Base-by-base conservation (phyloP, 306 rosid genomes). In the Cicer yamashitae region DNA sequence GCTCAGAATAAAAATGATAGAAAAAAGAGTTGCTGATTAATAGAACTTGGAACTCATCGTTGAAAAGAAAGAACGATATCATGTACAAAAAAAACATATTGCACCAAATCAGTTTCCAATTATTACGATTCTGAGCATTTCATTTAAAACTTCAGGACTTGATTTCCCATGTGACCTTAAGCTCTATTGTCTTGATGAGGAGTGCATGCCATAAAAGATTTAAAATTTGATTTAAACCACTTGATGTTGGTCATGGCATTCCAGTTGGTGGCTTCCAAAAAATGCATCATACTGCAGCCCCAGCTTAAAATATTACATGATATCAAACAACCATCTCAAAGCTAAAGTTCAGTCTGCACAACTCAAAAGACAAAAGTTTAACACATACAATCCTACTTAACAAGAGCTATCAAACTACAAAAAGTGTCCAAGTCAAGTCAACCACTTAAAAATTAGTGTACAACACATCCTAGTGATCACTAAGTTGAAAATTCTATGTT, bases 401-500 rank as follows among this genome's bases (percentile, higher is more conserved):
- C 45, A 20, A 18, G 10, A 25, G 74, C 40, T 37, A 47, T 13
- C 74, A 54, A 20, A 63, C 9, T 67, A 74, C 58, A 73, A 65
- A 75, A 59, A 22, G 20, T 17, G 38, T 68, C 7, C 47, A 43
- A 58, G 17, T 72, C 47, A 43, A 58, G 17, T 72, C 41, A 52
- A 51, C 45, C 56, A 60, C 47, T n/a, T 8, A 30, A 44, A 37
- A 57, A 60, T 3, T 10, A 60, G 77, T 17, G 48, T 60, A 52
- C 44, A 47, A 64, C 51, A 66, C 61, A 72, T n/a, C 60, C 59
- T 39, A 59, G 11, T 51, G 56, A 44, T 59, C 69, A 73, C 59
- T 34, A 70, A 11, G 54, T 30, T 30, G 37, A 30, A 54, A 54
- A 10, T 43, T 70, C 72, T 52, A 63, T 34, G 78, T 89, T 85